Conservation (phyloP, 352 stramenopile species). For the Phytophthora gonapodyides region DNA sequence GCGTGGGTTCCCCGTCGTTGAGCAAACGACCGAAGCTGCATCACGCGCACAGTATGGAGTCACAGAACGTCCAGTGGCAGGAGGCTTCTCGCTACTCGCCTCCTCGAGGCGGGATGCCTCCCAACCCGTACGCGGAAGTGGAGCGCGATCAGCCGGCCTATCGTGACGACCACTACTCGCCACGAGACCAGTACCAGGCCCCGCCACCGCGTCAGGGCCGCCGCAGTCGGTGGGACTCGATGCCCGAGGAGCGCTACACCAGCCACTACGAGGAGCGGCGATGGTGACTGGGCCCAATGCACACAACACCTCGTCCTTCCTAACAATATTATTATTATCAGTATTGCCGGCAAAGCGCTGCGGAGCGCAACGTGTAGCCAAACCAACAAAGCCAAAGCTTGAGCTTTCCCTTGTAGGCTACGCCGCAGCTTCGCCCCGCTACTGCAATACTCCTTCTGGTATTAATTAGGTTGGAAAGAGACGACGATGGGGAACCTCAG, state of each 20-base stretch:
- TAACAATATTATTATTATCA: slow-evolving; percentile 54
- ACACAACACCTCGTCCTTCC: slow-evolving; percentile 23
- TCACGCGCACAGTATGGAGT: slow-evolving; percentile 66
- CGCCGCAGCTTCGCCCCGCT: slow-evolving; percentile 33
- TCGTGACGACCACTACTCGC: slow-evolving; percentile 19
- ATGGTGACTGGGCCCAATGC: slow-evolving; percentile 29
- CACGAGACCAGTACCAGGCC: slow-evolving; percentile 38
- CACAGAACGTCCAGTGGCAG: slow-evolving; percentile 46
- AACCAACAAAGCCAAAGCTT: slow-evolving; percentile 33
- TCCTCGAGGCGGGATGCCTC: slow-evolving; percentile 16
- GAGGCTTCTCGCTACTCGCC: slow-evolving; percentile 38
- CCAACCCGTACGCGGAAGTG: slow-evolving; percentile 40
- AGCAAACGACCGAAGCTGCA: slow-evolving; percentile 46
- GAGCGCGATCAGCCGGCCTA: slow-evolving; percentile 32
- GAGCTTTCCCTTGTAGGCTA: slow-evolving; percentile 40
- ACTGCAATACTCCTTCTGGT: slow-evolving; percentile 39
- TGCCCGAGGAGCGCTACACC: slow-evolving; percentile 39
- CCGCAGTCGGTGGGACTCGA: slow-evolving; percentile 44
- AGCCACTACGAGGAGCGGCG: slow-evolving; percentile 35
- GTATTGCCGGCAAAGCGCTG: slow-evolving; percentile 42
- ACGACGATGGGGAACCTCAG: slow-evolving; percentile 4
- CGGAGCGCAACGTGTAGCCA: slow-evolving; percentile 40
- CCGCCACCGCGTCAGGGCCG: slow-evolving; percentile 24
- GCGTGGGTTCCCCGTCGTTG: slow-evolving; percentile 10
- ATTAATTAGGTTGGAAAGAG: slow-evolving; percentile 37